Percentiles rank a stretch among this genome's conserved stretches.
Evolutionary conservation across 2,329 filamentous ascomycete species (phyloP).

Genomic region (Penicillium hordei): DNA sequence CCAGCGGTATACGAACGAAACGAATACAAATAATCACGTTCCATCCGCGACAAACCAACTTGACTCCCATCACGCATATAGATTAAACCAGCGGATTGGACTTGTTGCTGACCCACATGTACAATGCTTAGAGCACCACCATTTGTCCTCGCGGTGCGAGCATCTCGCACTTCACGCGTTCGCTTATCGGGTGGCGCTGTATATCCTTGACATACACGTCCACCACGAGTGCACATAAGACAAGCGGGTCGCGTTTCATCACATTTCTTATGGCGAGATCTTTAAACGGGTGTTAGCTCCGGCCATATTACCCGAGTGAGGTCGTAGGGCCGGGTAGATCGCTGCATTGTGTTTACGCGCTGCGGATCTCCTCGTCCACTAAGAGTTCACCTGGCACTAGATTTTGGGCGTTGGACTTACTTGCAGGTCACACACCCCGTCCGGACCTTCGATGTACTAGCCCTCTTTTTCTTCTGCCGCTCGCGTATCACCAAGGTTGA

Average conservation of each 20-base stretch:
- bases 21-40: constrained; percentile 3
- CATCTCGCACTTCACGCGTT: constrained; percentile 5
- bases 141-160: background rate
- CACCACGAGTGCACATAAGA: background rate
- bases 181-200: background rate
- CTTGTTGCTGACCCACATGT: background rate
- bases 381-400: background rate
- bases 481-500: background rate
- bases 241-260: constrained; percentile 9
- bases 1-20: constrained; percentile 3
- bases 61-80: background rate
- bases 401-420: background rate
- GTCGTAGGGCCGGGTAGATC: background rate
- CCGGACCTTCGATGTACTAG: constrained; percentile 5
- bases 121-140: background rate
- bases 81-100: background rate
- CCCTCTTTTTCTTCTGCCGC: background rate
- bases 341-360: background rate
- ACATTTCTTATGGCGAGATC: constrained; percentile 7
- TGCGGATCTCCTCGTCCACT: background rate
- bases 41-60: constrained; percentile 3
- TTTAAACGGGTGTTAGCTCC: background rate
- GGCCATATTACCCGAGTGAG: background rate
- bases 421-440: constrained; percentile 10
- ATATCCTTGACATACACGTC: constrained; percentile 5